Conservation (phyloP, 352 stramenopile genomes). For the Pythium volutum region DNA sequence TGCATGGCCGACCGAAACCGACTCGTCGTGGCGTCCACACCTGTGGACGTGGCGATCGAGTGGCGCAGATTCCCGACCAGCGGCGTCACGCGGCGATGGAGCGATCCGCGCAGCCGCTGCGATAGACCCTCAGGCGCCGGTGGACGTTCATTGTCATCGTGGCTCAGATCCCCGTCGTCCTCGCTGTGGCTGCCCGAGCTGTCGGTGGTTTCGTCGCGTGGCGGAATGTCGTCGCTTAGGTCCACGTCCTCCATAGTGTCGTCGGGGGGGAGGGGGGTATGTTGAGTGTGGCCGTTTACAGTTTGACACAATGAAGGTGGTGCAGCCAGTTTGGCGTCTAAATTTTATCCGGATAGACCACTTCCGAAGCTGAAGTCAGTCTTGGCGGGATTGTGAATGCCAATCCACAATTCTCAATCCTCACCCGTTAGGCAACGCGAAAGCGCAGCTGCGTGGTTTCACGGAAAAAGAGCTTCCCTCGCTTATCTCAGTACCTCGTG, state of each 20-base stretch:
- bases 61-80: constrained; percentile 14
- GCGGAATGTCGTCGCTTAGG: constrained; percentile 13
- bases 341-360: no score
- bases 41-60: constrained; percentile 22
- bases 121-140: constrained; percentile 7
- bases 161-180: constrained; percentile 1
- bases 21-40: constrained; percentile 4
- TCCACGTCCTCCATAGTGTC: constrained; percentile 25
- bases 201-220: constrained; percentile 11
- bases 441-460: no score
- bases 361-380: no score
- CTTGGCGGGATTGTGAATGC: no score
- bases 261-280: neutral
- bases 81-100: constrained; percentile 23
- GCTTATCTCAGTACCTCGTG: no score
- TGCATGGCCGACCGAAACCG: constrained; percentile 18
- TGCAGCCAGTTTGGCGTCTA: neutral
- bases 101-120: constrained; percentile 20
- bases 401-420: no score
- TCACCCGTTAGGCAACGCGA: no score
- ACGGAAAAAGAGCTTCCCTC: no score
- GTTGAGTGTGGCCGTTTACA: neutral
- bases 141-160: neutral
- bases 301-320: neutral
- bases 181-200: constrained; percentile 15